Evolutionary conservation across 768 basidiomycete species (phyloP).

Genomic region (Daedaleopsis nitida): DNA sequence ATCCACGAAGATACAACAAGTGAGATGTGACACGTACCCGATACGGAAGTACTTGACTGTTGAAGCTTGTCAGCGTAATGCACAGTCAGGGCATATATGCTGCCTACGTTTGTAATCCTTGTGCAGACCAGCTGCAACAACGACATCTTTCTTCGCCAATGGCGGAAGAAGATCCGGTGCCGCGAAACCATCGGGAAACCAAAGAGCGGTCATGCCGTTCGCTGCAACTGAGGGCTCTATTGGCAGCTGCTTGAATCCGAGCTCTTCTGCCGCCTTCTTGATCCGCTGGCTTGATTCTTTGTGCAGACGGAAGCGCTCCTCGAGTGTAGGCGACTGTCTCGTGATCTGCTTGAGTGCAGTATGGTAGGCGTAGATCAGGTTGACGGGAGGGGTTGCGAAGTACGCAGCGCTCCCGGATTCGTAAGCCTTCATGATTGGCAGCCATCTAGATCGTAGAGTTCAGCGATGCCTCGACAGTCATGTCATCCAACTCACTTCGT

Average conservation of each 20-base stretch:
- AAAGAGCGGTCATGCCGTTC: constrained; percentile 94
- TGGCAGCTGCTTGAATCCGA: constrained; percentile 80
- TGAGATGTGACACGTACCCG: constrained; percentile 53
- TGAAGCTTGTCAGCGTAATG: constrained; percentile 4
- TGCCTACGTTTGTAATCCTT: constrained; percentile 74
- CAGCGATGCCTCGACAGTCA: neutral
- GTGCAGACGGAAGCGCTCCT: constrained; percentile 80
- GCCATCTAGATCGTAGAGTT: constrained; percentile 54
- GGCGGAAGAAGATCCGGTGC: constrained; percentile 78
- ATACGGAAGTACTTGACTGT: constrained; percentile 90
- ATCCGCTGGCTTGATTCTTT: constrained; percentile 65
- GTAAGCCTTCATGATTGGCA: constrained; percentile 94
- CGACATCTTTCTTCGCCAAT: constrained; percentile 67
- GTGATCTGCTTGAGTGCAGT: constrained; percentile 79
- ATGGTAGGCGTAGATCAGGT: constrained; percentile 90
- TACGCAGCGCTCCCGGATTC: constrained; percentile 81
- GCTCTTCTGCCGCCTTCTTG: constrained; percentile 60
- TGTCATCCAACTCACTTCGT: constrained; percentile 53
- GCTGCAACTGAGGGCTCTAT: constrained; percentile 64
- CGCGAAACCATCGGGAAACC: constrained; percentile 80
- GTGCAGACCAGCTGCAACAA: constrained; percentile 90
- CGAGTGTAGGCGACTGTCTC: constrained; percentile 59
- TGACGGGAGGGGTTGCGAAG: constrained; percentile 95
- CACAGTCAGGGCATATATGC: neutral
- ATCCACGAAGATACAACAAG: neutral